phyloP scores from a whole-genome alignment of 2,329 filamentous ascomycete genomes.

The Huntiella bhutanensis region DNA sequence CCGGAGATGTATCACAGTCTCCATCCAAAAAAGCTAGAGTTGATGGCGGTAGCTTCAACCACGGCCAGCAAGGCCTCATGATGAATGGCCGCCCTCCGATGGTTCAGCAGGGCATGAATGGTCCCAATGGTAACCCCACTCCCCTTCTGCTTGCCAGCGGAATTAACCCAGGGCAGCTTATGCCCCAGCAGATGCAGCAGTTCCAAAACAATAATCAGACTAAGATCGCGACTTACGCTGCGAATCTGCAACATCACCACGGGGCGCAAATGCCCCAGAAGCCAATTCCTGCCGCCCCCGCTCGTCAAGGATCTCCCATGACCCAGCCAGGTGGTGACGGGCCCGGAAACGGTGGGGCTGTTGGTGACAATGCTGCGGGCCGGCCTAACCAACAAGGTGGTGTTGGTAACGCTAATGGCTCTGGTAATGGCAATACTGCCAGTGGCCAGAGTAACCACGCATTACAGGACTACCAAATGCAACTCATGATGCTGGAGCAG shows the following conservation, averaged over 20 bases:
- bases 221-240: slow-evolving; percentile 77
- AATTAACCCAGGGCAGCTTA: slow-evolving; percentile 57
- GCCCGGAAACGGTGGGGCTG: slow-evolving; percentile 41
- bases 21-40: slow-evolving; percentile 79
- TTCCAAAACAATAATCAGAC: slow-evolving; percentile 45
- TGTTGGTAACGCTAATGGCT: slow-evolving; percentile 26
- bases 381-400: slow-evolving; percentile 27
- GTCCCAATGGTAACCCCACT: slow-evolving; percentile 26
- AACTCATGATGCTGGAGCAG: slow-evolving; percentile 70
- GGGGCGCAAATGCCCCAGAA: slow-evolving; percentile 65
- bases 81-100: slow-evolving; percentile 60
- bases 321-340: slow-evolving; percentile 49
- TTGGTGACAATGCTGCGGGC: slow-evolving; percentile 38
- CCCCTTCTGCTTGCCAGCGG: slow-evolving; percentile 48
- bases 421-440: background rate
- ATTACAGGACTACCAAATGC: slow-evolving; percentile 76
- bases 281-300: slow-evolving; percentile 48
- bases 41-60: slow-evolving; percentile 45
- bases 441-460: slow-evolving; percentile 46
- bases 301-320: slow-evolving; percentile 66
- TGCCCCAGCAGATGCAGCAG: slow-evolving; percentile 54
- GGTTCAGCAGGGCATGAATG: slow-evolving; percentile 44
- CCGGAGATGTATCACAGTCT: slow-evolving; percentile 74
- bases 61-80: slow-evolving; percentile 51
- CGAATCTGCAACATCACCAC: slow-evolving; percentile 67